phyloP scores from a whole-genome alignment of 2,329 filamentous ascomycete species.

The Penicillium sp. region DNA sequence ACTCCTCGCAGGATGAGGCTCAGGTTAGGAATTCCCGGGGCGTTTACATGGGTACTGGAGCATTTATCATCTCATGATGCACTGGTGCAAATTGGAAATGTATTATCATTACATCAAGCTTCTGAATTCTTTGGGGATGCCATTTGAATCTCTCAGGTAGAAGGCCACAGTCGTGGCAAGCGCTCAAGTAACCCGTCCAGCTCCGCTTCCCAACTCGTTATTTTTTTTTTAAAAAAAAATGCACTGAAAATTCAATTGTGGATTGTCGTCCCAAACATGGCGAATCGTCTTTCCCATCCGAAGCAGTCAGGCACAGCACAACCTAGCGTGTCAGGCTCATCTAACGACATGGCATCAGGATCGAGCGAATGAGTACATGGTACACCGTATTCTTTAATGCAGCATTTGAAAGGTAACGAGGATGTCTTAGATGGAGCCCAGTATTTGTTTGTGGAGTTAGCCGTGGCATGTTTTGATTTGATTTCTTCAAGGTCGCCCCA shows the following conservation, averaged over 20 bases:
- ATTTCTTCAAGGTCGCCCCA: conserved; percentile 85
- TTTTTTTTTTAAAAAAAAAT: background rate
- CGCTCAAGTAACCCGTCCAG: background rate
- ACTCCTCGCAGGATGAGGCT: background rate
- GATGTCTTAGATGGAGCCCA: conserved; percentile 35
- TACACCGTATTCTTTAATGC: conserved; percentile 70
- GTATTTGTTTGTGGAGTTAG: conserved; percentile 14
- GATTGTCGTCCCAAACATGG: conserved; percentile 67
- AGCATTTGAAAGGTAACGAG: conserved; percentile 68
- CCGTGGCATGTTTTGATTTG: conserved; percentile 48
- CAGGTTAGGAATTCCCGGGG: background rate
- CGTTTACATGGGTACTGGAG: background rate
- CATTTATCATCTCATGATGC: background rate
- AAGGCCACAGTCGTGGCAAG: background rate
- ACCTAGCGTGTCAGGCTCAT: conserved; percentile 28
- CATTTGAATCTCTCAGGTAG: background rate
- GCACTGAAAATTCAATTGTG: conserved; percentile 15
- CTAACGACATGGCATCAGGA: conserved; percentile 46
- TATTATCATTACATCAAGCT: background rate
- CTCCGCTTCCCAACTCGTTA: background rate
- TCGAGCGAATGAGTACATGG: conserved; percentile 34
- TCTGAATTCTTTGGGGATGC: background rate
- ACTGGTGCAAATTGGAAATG: background rate
- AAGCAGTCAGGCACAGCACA: conserved; percentile 44
- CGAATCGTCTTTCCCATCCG: conserved; percentile 65